These are phyloP conservation scores for Hanseniaspora lachancei DNA, from an alignment of 805 yeast species.

Conservation along the genomic window DNA sequence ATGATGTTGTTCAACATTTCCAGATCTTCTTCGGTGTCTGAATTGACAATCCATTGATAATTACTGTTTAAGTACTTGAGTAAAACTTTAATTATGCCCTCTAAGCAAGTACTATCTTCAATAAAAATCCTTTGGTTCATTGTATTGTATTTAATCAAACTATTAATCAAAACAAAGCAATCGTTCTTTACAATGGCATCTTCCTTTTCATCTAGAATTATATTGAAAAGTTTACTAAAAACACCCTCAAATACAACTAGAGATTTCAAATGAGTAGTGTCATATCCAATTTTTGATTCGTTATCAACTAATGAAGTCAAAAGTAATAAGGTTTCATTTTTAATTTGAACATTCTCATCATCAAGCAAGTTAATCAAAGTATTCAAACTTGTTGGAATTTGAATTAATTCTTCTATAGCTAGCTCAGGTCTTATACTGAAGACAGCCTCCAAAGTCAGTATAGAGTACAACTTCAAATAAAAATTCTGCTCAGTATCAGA, in stretches of 20 bases:
- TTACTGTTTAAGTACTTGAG: conserved; percentile 57
- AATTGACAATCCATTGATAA: neutral
- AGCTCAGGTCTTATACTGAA: conserved; percentile 60
- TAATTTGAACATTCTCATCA: conserved; percentile 65
- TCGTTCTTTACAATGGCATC: conserved; percentile 75
- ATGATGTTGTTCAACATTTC: conserved; percentile 50
- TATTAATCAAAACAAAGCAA: conserved; percentile 61
- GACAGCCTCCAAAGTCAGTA: conserved; percentile 75
- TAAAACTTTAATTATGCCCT: conserved; percentile 34
- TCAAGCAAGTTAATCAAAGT: conserved; percentile 50
- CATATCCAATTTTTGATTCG: conserved; percentile 10
- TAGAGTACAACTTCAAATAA: conserved; percentile 64
- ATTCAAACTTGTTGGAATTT: conserved; percentile 69
- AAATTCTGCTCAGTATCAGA: conserved; percentile 34
- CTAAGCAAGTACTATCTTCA: conserved; percentile 56
- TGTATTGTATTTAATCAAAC: conserved; percentile 65
- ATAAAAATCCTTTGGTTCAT: conserved; percentile 80
- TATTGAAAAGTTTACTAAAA: conserved; percentile 66
- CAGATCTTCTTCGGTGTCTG: conserved; percentile 29
- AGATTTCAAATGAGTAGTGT: conserved; percentile 72
- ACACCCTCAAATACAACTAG: conserved; percentile 89
- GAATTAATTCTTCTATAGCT: conserved; percentile 59
- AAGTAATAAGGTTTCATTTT: conserved; percentile 79
- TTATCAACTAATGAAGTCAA: conserved; percentile 70
- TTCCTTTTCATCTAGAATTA: conserved; percentile 73